Evolutionary conservation across 441 rosid genomes (phyloP).

Genomic region (Oxalis stricta): DNA sequence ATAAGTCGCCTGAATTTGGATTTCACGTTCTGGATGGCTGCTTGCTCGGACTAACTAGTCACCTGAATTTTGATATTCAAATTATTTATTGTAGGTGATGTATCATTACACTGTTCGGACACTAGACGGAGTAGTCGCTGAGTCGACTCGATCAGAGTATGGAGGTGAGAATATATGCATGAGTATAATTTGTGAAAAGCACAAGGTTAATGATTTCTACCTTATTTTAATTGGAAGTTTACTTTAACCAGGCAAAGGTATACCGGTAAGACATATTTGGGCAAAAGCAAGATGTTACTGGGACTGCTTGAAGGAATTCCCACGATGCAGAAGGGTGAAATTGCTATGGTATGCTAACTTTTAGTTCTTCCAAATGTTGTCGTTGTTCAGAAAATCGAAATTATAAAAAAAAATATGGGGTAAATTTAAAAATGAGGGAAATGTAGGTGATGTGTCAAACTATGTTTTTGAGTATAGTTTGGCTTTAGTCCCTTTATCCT

Average conservation of each 20-base stretch:
- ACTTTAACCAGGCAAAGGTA: slow-evolving; percentile 51
- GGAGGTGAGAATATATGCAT: slow-evolving; percentile 47
- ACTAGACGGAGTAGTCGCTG: slow-evolving; percentile 65
- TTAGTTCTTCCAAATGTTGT: slow-evolving; percentile 1
- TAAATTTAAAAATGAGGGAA: neutral
- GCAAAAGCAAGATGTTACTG: slow-evolving; percentile 80
- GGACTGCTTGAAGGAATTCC: slow-evolving; percentile 91
- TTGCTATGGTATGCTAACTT: slow-evolving; percentile 59
- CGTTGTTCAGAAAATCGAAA: too few relatives aligned
- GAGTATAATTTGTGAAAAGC: neutral
- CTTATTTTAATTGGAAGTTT: slow-evolving; percentile 11
- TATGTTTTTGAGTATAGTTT: neutral
- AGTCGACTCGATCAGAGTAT: slow-evolving; percentile 58
- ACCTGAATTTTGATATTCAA: neutral
- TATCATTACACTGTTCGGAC: slow-evolving; percentile 87
- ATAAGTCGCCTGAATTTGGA: too few relatives aligned
- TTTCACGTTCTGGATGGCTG: too few relatives aligned
- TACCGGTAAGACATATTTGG: slow-evolving; percentile 62
- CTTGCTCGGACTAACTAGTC: too few relatives aligned
- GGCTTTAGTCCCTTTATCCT: neutral
- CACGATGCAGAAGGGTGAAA: slow-evolving; percentile 89
- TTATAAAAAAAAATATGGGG: neutral
- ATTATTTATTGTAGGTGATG: slow-evolving; percentile 32
- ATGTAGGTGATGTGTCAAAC: neutral
- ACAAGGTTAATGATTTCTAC: too few relatives aligned